Evolutionary conservation across 1,284 basidiomycete genomes (phyloP), one percentile per base, ranked within the genome.

Genomic region (Malassezia slooffiae): DNA sequence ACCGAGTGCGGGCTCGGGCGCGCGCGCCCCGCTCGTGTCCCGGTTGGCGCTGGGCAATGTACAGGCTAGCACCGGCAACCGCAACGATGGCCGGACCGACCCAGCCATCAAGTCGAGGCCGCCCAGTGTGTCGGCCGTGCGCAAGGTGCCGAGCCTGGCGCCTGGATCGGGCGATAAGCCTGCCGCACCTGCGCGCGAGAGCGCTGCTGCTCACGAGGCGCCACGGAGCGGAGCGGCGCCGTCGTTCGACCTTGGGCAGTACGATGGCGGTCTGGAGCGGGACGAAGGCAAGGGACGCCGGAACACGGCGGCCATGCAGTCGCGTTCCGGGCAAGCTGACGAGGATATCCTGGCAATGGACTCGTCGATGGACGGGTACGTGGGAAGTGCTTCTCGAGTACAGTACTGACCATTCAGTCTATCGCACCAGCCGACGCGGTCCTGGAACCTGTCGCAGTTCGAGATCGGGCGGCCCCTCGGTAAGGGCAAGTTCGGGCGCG

Each of bases 401-500:
- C 29, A 15, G 10, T n/a, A n/a, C n/a, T n/a, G n/a, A n/a, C n/a
- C n/a, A n/a, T n/a, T 15, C 33, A 47, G 55, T 19, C 17, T 48
- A 28, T 28, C 43, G 16, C 53, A 59, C 39, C 59, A 60, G 5
- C 63, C 65, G 2, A 67, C 61, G 7, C 55, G 59, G 1, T 55
- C 83, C 60, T 91, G 87, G 85, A 79, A 76, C 31, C 74, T 97
- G 8, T 77, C 79, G 50, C 77, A 82, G 43, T 96, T 99, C 64
- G 86, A 95, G 56, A 91, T 97, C 57, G 93, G 93, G 11, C 79
- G 88, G 8, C 88, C 89, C 2, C 78, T 99, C 1, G 93, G 93
- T 21, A 96, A 97, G 70, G 93, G 93, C 49, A 96, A 96, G 73
- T 99, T 97, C 60, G 93, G 93, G 0, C 84, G 89, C 0, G 93